Conservation (phyloP, 2,329 filamentous ascomycete species). For the Lecanicillium sp. region DNA sequence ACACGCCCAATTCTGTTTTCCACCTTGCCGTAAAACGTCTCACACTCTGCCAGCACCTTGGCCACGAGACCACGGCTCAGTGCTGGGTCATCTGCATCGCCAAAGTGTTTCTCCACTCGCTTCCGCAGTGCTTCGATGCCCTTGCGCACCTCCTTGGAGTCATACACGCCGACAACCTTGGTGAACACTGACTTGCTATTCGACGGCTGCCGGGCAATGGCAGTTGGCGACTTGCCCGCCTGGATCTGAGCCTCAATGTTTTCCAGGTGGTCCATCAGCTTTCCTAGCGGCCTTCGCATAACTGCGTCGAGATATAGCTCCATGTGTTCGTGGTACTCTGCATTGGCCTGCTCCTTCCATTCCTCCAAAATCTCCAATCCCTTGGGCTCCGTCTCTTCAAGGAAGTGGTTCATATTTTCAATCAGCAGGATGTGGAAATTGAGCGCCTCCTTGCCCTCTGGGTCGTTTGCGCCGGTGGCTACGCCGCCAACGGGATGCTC, state of each 20-base stretch:
- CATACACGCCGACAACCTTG: conserved; percentile 74
- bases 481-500: conserved; percentile 51
- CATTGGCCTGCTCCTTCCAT: conserved; percentile 71
- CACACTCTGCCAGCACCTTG: conserved; percentile 53
- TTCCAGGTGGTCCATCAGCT: conserved; percentile 85
- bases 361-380: conserved; percentile 69
- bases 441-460: conserved; percentile 90
- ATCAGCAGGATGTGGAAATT: conserved; percentile 97
- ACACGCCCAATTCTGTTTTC: conserved; percentile 53
- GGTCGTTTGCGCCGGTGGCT: conserved; percentile 38
- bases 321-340: conserved; percentile 82
- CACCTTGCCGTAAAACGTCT: conserved; percentile 54
- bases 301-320: conserved; percentile 79
- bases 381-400: conserved; percentile 78
- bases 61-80: conserved; percentile 52
- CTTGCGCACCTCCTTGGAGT: conserved; percentile 77
- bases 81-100: conserved; percentile 70
- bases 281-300: conserved; percentile 81
- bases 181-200: conserved; percentile 79
- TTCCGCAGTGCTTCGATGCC: conserved; percentile 87
- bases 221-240: conserved; percentile 48
- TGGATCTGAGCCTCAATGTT: conserved; percentile 70
- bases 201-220: conserved; percentile 71
- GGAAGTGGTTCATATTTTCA: conserved; percentile 97
- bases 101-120: conserved; percentile 95